Conservation (phyloP, 352 stramenopile genomes). For the Phytophthora cryptogea region DNA sequence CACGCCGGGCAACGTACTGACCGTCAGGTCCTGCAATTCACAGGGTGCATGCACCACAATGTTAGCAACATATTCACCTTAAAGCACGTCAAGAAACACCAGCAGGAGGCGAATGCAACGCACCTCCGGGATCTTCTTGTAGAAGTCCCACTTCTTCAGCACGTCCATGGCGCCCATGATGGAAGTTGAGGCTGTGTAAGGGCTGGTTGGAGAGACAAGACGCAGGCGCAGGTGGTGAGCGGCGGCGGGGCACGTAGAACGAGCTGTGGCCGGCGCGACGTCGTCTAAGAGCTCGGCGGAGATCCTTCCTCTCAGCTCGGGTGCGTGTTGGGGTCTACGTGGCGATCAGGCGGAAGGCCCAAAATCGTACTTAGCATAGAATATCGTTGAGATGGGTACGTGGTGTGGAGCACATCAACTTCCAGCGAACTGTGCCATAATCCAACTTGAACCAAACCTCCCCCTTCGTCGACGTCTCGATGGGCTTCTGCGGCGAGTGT, state of each 20-base stretch:
- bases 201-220: slow-evolving; percentile 11
- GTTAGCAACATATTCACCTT: slow-evolving; percentile 4
- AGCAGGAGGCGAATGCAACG: slow-evolving; percentile 2
- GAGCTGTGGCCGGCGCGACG: background rate
- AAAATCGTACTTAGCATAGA: background rate
- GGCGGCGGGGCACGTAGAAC: background rate
- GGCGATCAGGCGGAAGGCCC: slow-evolving; percentile 6
- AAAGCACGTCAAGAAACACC: background rate
- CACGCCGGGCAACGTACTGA: slow-evolving; percentile 85
- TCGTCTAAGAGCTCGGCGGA: slow-evolving; percentile 12
- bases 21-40: slow-evolving; percentile 73
- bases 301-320: slow-evolving; percentile 18
- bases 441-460: background rate
- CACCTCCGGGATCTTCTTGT: slow-evolving; percentile 92
- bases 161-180: slow-evolving; percentile 86
- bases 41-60: slow-evolving; percentile 2
- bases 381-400: background rate
- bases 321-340: slow-evolving; percentile 27
- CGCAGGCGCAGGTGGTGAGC: slow-evolving; percentile 2
- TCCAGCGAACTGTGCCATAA: background rate
- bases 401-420: background rate
- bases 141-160: slow-evolving; percentile 92
- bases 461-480: slow-evolving; percentile 20
- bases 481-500: slow-evolving; percentile 88
- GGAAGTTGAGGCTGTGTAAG: background rate